Conservation (phyloP, 2,329 filamentous ascomycete species). For the Blastomyces parvus region DNA sequence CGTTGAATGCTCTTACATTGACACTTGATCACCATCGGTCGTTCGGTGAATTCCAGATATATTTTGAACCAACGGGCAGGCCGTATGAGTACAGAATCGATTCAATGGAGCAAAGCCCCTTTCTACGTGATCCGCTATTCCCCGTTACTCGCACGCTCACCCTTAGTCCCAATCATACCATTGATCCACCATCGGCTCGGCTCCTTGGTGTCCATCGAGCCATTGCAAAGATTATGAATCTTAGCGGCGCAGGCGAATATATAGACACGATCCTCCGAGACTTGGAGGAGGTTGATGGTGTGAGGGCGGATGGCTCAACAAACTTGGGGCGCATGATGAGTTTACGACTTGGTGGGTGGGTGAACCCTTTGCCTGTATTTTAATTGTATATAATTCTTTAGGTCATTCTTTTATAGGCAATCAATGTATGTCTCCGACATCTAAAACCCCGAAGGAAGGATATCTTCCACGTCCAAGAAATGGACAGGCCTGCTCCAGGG, state of each 20-base stretch:
- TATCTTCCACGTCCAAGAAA: too few relatives aligned
- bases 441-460: too few relatives aligned
- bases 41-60: slow-evolving; percentile 19
- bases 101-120: slow-evolving; percentile 15
- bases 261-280: too few relatives aligned
- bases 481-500: too few relatives aligned
- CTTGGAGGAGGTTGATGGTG: too few relatives aligned
- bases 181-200: slow-evolving; percentile 24
- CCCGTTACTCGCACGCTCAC: slow-evolving; percentile 18
- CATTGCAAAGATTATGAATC: slow-evolving; percentile 23
- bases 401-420: slow-evolving; percentile 3
- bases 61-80: slow-evolving; percentile 15
- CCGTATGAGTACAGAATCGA: slow-evolving; percentile 19
- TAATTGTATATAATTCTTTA: slow-evolving; percentile 8
- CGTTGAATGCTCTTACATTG: slow-evolving; percentile 18
- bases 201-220: slow-evolving; percentile 23
- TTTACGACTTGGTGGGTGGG: slow-evolving; percentile 8
- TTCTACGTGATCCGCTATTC: slow-evolving; percentile 17
- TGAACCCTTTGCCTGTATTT: slow-evolving; percentile 7
- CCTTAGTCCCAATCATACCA: slow-evolving; percentile 24
- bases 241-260: slow-evolving; percentile 15
- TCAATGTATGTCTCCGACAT: neutral
- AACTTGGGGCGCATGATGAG: slow-evolving; percentile 11
- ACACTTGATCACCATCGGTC: slow-evolving; percentile 15
- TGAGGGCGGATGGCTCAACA: slow-evolving; percentile 14